Conservation (phyloP, 345 rosid species). For the Luvunga scandens region DNA sequence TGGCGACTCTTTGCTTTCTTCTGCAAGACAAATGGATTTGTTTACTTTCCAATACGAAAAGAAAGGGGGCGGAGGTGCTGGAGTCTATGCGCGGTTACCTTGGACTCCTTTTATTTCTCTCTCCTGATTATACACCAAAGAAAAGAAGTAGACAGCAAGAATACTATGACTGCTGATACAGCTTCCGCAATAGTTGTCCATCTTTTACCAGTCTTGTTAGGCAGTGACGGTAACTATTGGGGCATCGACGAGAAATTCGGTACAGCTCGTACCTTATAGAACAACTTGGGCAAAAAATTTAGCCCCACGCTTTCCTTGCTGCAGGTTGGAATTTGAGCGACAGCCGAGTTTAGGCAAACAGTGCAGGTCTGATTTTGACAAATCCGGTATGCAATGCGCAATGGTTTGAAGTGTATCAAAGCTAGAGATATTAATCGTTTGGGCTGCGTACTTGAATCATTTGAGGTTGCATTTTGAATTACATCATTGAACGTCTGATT, state of each 20-base stretch:
- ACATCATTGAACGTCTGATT: neutral
- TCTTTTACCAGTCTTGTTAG: neutral
- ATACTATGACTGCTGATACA: neutral
- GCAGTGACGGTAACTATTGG: neutral
- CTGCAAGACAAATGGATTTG: neutral
- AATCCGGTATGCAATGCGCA: slow-evolving; percentile 21
- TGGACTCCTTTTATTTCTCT: neutral
- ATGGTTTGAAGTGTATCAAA: neutral
- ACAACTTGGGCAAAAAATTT: slow-evolving; percentile 17
- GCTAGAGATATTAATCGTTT: neutral
- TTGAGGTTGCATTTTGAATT: neutral
- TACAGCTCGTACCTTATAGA: slow-evolving; percentile 13
- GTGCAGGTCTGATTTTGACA: neutral
- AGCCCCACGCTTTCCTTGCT: neutral
- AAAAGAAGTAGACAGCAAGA: neutral
- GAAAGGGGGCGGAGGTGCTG: too few species aligned
- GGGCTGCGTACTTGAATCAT: neutral
- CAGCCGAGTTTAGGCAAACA: neutral
- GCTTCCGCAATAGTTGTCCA: slow-evolving; percentile 13
- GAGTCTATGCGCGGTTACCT: too few species aligned
- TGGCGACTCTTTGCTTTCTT: slow-evolving; percentile 12
- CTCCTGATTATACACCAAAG: neutral
- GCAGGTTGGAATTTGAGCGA: neutral
- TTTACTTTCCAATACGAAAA: too few species aligned
- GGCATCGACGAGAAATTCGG: neutral